Base-by-base conservation (phyloP, 305 asterid genomes). In the Solanum hybrid region DNA sequence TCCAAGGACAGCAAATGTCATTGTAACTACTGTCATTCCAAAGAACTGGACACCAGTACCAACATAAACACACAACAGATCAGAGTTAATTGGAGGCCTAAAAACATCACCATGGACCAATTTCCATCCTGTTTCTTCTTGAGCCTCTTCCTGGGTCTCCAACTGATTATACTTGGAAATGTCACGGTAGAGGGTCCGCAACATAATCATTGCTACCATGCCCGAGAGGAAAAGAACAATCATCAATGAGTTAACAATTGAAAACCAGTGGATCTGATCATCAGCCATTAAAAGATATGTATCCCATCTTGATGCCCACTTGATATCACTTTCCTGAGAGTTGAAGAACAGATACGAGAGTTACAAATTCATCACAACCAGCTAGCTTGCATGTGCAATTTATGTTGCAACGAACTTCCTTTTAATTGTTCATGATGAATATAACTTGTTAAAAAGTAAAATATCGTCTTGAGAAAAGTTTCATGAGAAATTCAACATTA, bases 301-400 rank as follows among this genome's bases (percentile, higher is more conserved):
- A 86, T 96, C 98, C 99, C 99, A 96, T 92, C 98, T 93, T 88
- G 99, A 96, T 77, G 99, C 99, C 99, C 99, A 96, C 95, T 96
- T 96, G 91, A 96, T 91, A 56, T 94, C 98, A 76, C 98, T 95
- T 92, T 95, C 98, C 99, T 96, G 93, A 85, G 89, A 89, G 80
- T 89, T 10, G 88, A 29, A 29, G 32, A 35, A 87, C 75, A 76
- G 85, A 86, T 85, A 35, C 78, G 22, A 64, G 26, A 56, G 9
- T 56, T 85, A 56, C 22, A 31, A 32, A 85, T 31, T 56, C 87
- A 85, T 56, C 87, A 85, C 13, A 31, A 10, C 34, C 75, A 5
- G 22, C 87, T 56, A 37, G 26, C 45, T 19, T 56, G 11, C 45
- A 32, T 32, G 76, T 56, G 87, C 73, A 31, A 56, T 85, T 85